These are phyloP conservation scores for Rhododendron molle DNA, from an alignment of 148 eudicot species.

Conservation along the genomic window DNA sequence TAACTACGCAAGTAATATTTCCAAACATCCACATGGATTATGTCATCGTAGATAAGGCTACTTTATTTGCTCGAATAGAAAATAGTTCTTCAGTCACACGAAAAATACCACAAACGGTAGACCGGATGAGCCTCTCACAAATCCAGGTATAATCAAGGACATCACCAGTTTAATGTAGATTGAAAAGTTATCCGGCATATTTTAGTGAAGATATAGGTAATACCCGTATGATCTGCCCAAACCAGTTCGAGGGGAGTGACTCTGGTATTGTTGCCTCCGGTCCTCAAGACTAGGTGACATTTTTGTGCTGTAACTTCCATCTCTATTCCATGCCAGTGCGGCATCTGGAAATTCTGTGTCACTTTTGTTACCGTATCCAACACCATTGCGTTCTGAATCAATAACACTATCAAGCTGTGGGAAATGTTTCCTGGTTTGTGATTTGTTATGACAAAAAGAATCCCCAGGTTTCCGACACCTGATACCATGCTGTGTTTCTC, in stretches of 20 bases:
- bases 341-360: constrained; percentile 19
- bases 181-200: not conserved
- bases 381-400: constrained; percentile 9
- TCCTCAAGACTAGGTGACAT: constrained; percentile 50
- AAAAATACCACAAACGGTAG: not conserved
- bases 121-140: not conserved
- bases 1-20: not conserved
- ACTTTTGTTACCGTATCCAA: constrained; percentile 29
- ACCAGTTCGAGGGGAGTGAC: constrained; percentile 30
- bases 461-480: constrained; percentile 13
- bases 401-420: not conserved
- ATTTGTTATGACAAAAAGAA: constrained; percentile 2
- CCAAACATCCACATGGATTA: not conserved
- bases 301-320: constrained; percentile 24
- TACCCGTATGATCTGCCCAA: constrained; percentile 35
- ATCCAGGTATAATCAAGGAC: not conserved
- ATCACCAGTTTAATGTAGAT: not conserved
- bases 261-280: constrained; percentile 29
- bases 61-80: not conserved
- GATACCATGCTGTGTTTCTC: constrained; percentile 13
- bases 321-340: constrained; percentile 23
- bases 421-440: not conserved
- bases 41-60: not conserved
- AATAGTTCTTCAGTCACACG: not conserved
- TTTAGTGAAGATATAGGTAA: not conserved